A percentile compares a stretch with the other conserved stretches of the same genome.
These are phyloP conservation scores for Metarhizium brunneum DNA, from an alignment of 2,329 filamentous ascomycete genomes.

Conservation along the genomic window DNA sequence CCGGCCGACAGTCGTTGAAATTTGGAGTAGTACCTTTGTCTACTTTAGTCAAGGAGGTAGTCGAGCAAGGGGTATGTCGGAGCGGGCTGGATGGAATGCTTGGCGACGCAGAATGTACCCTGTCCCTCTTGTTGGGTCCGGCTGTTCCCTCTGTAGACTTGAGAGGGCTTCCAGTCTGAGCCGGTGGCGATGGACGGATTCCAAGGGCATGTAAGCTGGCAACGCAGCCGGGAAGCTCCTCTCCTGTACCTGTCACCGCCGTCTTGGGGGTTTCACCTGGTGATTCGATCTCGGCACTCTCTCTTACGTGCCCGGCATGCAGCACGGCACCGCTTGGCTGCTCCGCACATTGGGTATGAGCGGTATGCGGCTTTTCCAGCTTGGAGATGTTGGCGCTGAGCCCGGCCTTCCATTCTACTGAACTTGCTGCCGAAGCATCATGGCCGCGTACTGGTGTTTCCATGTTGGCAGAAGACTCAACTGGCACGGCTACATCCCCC, in stretches of 20 bases:
- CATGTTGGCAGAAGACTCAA: neutral
- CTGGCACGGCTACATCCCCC: neutral
- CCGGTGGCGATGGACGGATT: neutral
- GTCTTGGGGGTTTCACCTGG: constrained; percentile 9
- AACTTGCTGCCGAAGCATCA: constrained; percentile 33
- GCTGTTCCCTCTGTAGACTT: neutral
- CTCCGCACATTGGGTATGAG: neutral
- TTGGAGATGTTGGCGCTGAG: constrained; percentile 42
- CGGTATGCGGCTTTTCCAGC: constrained; percentile 23
- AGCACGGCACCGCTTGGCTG: constrained; percentile 1
- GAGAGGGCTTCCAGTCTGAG: neutral
- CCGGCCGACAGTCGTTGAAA: neutral
- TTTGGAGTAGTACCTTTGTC: neutral
- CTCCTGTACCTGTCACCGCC: neutral
- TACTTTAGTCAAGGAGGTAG: neutral
- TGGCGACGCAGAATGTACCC: neutral
- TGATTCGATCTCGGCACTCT: constrained; percentile 39
- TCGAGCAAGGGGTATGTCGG: constrained; percentile 2
- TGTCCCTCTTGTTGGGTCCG: neutral
- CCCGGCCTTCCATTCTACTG: constrained; percentile 46
- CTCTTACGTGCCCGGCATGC: constrained; percentile 33
- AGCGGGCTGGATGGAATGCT: neutral
- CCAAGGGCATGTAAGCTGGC: neutral
- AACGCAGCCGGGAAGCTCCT: neutral
- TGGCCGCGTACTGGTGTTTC: constrained; percentile 18